These are phyloP conservation scores for Colletotrichum coccodes DNA, from an alignment of 2,329 filamentous ascomycete genomes.

Conservation along the genomic window DNA sequence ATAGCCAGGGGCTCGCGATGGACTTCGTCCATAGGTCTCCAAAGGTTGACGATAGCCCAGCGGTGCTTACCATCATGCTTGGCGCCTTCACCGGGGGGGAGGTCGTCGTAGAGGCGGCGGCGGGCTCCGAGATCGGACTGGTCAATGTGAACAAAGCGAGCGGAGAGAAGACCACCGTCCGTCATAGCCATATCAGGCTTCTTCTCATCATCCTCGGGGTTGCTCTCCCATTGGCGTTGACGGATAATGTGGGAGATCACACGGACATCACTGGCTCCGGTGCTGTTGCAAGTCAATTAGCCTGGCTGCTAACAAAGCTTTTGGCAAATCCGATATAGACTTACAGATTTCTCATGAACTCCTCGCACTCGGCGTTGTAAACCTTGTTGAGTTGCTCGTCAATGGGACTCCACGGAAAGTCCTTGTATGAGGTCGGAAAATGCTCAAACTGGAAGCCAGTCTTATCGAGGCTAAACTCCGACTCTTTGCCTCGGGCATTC, in stretches of 20 bases:
- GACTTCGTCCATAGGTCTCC: constrained; percentile 60
- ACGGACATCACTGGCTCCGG: not conserved
- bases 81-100: constrained; percentile 3
- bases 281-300: not conserved
- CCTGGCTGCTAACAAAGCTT: too few relatives aligned
- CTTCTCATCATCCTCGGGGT: constrained; percentile 1
- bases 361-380: constrained; percentile 4
- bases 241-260: constrained; percentile 19
- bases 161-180: not conserved
- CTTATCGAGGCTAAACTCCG: constrained; percentile 1
- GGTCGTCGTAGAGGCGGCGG: constrained; percentile 15
- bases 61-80: constrained; percentile 22
- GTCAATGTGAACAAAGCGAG: constrained; percentile 60
- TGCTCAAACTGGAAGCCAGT: constrained; percentile 11
- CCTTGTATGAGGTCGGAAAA: constrained; percentile 13
- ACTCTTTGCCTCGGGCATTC: constrained; percentile 10
- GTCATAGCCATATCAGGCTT: constrained; percentile 25
- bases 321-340: too few relatives aligned
- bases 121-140: constrained; percentile 59
- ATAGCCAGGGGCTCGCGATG: constrained; percentile 52
- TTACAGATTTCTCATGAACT: constrained; percentile 13
- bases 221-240: not conserved
- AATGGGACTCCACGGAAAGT: constrained; percentile 12
- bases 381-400: constrained; percentile 8
- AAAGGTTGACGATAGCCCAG: constrained; percentile 43